Conservation (phyloP, 2,329 filamentous ascomycete species). For the Didymella exigua region DNA sequence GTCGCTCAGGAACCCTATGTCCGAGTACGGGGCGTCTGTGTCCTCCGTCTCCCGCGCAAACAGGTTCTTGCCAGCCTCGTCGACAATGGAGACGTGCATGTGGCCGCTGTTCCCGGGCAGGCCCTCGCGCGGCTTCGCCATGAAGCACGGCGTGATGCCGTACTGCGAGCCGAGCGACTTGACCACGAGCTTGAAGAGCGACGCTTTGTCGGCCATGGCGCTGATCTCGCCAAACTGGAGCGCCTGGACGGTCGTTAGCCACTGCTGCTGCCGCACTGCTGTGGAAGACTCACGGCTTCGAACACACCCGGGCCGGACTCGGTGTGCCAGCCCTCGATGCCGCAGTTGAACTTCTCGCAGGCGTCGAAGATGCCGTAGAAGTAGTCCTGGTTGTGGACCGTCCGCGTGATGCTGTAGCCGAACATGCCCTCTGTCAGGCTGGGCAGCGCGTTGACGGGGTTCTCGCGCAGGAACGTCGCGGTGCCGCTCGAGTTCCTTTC, state of each 20-base stretch:
- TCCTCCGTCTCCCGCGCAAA: slow-evolving; percentile 77
- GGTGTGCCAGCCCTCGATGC: slow-evolving; percentile 94
- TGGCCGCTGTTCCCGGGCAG: slow-evolving; percentile 95
- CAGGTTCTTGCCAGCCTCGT: slow-evolving; percentile 80
- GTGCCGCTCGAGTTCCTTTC: slow-evolving; percentile 71
- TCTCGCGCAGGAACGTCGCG: slow-evolving; percentile 73
- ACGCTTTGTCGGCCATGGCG: slow-evolving; percentile 89
- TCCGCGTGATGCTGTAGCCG: slow-evolving; percentile 86
- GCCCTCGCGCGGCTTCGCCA: slow-evolving; percentile 93
- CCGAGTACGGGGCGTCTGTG: slow-evolving; percentile 59
- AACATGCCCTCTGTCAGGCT: slow-evolving; percentile 93
- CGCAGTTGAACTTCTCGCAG: slow-evolving; percentile 76
- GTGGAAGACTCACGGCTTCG: slow-evolving; percentile 69
- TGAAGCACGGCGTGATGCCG: slow-evolving; percentile 95
- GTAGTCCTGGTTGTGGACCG: slow-evolving; percentile 89
- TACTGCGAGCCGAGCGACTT: slow-evolving; percentile 86
- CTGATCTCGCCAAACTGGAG: slow-evolving; percentile 87
- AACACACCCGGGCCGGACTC: slow-evolving; percentile 94
- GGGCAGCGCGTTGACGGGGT: slow-evolving; percentile 75
- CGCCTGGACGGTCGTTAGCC: slow-evolving; percentile 53
- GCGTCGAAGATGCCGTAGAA: slow-evolving; percentile 87
- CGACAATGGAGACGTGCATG: slow-evolving; percentile 89
- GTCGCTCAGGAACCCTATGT: slow-evolving; percentile 82
- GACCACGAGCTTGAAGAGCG: slow-evolving; percentile 92
- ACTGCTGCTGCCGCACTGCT: too few relatives aligned